Evolutionary conservation across 2,329 filamentous ascomycete genomes (phyloP).

Genomic region (Graphium sp.): DNA sequence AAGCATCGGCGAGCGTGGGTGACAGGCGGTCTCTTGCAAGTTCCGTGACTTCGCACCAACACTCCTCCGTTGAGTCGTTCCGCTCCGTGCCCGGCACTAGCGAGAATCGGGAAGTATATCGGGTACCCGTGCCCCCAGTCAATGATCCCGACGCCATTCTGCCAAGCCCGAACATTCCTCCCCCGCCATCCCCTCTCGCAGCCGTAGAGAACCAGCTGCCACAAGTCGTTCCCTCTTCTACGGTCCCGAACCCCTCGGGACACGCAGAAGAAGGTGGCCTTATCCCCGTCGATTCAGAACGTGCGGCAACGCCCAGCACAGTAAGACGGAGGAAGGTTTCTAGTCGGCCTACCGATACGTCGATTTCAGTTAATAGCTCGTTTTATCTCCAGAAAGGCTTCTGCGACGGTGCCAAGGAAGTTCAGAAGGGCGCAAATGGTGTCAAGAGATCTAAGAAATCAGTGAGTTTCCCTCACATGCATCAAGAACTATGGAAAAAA

Average conservation of each 20-base stretch:
- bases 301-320: neutral
- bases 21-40: too few species aligned
- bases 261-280: constrained; percentile 14
- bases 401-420: constrained; percentile 34
- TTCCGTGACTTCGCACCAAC: too few species aligned
- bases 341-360: neutral
- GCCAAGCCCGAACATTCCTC: too few species aligned
- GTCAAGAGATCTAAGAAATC: constrained; percentile 32
- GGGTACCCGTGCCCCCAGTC: too few species aligned
- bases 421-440: constrained; percentile 27
- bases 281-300: constrained; percentile 17
- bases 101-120: too few species aligned
- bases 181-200: too few species aligned
- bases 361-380: constrained; percentile 18
- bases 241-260: constrained; percentile 2
- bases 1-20: too few species aligned
- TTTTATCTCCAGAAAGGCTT: constrained; percentile 37
- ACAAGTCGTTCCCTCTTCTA: neutral
- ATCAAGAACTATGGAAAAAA: too few species aligned
- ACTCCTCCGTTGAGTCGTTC: too few species aligned
- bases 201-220: neutral
- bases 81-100: too few species aligned
- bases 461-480: too few species aligned
- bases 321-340: neutral
- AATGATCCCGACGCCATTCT: too few species aligned